A percentile compares a stretch with the other conserved stretches of the same genome.
phyloP scores from a whole-genome alignment of 2,329 filamentous ascomycete genomes.

The Daldinia sp. region DNA sequence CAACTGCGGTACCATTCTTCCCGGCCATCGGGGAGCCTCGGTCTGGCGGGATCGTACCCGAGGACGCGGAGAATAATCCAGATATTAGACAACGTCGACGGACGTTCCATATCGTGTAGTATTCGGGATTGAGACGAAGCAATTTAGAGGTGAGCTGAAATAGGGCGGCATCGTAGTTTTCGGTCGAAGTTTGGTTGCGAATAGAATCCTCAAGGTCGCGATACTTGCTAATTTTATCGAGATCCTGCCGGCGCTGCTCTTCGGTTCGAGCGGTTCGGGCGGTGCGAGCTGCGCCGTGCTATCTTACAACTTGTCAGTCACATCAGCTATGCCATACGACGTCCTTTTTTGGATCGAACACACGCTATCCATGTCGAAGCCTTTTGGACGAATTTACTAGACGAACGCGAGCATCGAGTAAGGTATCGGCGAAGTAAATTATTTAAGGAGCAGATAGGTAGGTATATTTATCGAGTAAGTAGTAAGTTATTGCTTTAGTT shows the following conservation, averaged over 20 bases:
- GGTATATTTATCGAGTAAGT: background rate
- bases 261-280: conserved; percentile 67
- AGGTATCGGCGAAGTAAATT: no score
- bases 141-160: conserved; percentile 76
- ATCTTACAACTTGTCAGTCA: conserved; percentile 37
- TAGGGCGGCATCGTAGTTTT: conserved; percentile 60
- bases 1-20: conserved; percentile 60
- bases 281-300: conserved; percentile 86
- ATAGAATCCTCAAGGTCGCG: conserved; percentile 74
- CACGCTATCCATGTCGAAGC: conserved; percentile 45
- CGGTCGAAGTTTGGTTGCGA: conserved; percentile 64
- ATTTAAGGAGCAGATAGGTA: no score
- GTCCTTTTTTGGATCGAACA: conserved; percentile 3
- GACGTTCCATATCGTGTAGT: conserved; percentile 92
- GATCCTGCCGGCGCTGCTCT: conserved; percentile 75
- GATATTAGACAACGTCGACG: conserved; percentile 75
- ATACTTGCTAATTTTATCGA: conserved; percentile 79
- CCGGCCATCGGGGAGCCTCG: conserved; percentile 61
- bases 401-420: background rate
- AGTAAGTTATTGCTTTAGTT: background rate
- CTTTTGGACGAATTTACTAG: background rate
- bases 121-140: conserved; percentile 81
- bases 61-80: conserved; percentile 64
- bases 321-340: background rate
- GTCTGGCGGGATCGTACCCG: conserved; percentile 59